Percentiles rank a stretch among this genome's conserved stretches.
These are phyloP conservation scores for Harringtonia aguacate DNA, from an alignment of 2,329 filamentous ascomycete genomes.

Conservation along the genomic window DNA sequence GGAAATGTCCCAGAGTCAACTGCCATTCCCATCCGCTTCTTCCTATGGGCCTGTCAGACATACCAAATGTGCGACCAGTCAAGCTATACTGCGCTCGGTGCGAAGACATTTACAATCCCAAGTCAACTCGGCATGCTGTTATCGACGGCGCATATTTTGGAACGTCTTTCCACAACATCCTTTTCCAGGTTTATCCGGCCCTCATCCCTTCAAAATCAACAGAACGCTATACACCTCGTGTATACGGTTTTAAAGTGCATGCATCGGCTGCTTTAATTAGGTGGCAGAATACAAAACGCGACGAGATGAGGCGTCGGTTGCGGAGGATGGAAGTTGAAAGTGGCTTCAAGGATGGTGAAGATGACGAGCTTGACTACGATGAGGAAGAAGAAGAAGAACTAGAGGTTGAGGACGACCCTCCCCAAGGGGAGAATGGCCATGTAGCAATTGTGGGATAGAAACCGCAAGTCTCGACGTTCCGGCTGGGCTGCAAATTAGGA, in stretches of 20 bases:
- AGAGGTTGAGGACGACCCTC: slow-evolving; percentile 1
- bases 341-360: slow-evolving; percentile 64
- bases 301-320: slow-evolving; percentile 72
- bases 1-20: slow-evolving; percentile 93
- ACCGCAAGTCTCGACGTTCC: neutral
- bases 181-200: slow-evolving; percentile 95
- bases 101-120: slow-evolving; percentile 98
- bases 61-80: slow-evolving; percentile 77
- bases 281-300: slow-evolving; percentile 77
- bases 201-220: slow-evolving; percentile 78
- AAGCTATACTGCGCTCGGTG: slow-evolving; percentile 96
- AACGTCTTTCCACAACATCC: slow-evolving; percentile 95
- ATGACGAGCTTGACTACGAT: slow-evolving; percentile 50
- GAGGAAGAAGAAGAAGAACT: slow-evolving; percentile 33
- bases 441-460: neutral
- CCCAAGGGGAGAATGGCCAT: neutral
- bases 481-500: neutral
- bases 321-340: slow-evolving; percentile 62
- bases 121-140: slow-evolving; percentile 86
- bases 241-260: slow-evolving; percentile 95
- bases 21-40: slow-evolving; percentile 89
- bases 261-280: slow-evolving; percentile 75
- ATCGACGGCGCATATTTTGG: slow-evolving; percentile 99
- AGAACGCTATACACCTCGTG: slow-evolving; percentile 74
- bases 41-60: slow-evolving; percentile 87